These are phyloP conservation scores for Eucalyptus urophylla DNA, from an alignment of 345 rosid genomes.

Conservation along the genomic window DNA sequence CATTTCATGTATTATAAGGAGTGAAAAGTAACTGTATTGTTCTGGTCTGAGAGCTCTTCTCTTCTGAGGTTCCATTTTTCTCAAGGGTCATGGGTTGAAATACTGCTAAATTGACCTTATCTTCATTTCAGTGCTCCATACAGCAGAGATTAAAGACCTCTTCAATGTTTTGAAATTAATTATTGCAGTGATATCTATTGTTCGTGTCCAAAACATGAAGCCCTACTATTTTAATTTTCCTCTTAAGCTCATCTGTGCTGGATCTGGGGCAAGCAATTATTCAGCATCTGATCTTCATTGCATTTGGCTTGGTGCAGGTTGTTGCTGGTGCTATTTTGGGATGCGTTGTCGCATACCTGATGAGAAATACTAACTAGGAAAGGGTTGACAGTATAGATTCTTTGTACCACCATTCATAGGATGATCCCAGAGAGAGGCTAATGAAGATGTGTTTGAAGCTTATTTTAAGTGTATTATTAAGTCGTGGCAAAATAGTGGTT, in stretches of 20 bases:
- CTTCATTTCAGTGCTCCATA: neutral
- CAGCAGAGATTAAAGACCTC: neutral
- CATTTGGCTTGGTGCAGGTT: conserved; percentile 37
- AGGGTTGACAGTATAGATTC: neutral
- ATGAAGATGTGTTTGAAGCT: neutral
- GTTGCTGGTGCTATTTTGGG: conserved; percentile 78
- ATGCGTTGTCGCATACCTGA: conserved; percentile 56
- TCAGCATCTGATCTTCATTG: neutral
- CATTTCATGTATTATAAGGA: neutral
- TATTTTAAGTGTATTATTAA: neutral
- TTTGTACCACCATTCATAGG: neutral
- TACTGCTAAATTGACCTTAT: neutral
- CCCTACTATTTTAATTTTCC: neutral
- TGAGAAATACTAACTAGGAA: conserved; percentile 45
- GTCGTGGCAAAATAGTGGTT: neutral
- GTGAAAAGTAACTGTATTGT: neutral
- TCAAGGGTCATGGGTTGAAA: neutral
- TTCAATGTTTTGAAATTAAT: neutral
- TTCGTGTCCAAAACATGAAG: neutral
- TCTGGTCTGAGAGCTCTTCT: neutral
- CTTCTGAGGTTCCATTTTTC: neutral
- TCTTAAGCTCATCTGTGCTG: neutral
- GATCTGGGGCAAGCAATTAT: neutral
- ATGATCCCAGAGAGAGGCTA: neutral
- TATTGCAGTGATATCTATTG: neutral